phyloP scores from a whole-genome alignment of 306 rosid genomes.

The Psophocarpus tetragonolobus region DNA sequence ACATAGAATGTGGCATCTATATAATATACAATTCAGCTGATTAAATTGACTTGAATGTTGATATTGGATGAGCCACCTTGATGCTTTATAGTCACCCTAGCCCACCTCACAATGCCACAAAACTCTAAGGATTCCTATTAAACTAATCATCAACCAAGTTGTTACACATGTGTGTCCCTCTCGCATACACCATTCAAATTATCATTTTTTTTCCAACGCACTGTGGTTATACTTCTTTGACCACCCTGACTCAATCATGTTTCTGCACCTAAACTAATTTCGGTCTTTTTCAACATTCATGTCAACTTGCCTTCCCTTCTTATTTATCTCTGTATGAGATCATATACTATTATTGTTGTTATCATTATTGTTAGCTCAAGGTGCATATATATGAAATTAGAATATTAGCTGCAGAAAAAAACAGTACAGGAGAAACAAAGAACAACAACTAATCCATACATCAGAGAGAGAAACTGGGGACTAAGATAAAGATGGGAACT shows the following conservation, averaged over 20 bases:
- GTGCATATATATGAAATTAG: constrained; percentile 18
- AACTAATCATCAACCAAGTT: constrained; percentile 29
- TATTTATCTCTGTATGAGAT: not conserved
- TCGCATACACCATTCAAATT: constrained; percentile 1
- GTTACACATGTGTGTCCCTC: constrained; percentile 31
- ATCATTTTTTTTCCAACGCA: constrained; percentile 29
- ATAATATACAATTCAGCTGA: constrained; percentile 29
- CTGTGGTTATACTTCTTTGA: constrained; percentile 41
- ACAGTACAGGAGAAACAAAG: not conserved
- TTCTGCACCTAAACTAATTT: constrained; percentile 29
- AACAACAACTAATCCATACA: not conserved
- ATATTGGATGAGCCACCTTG: constrained; percentile 38
- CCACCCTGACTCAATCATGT: constrained; percentile 35
- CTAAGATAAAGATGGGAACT: constrained; percentile 41
- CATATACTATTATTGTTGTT: constrained; percentile 9
- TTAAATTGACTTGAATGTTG: constrained; percentile 37
- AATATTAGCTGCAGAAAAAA: not conserved
- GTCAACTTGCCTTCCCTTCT: constrained; percentile 34
- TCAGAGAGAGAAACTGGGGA: not conserved
- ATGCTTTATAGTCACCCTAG: not conserved
- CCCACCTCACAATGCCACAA: not conserved
- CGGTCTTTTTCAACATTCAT: constrained; percentile 27
- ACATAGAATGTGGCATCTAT: constrained; percentile 16
- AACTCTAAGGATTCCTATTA: not conserved
- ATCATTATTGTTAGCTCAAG: constrained; percentile 26